Conservation (phyloP, 192 early-diverging fungal species). For the Podila clonocystis region DNA sequence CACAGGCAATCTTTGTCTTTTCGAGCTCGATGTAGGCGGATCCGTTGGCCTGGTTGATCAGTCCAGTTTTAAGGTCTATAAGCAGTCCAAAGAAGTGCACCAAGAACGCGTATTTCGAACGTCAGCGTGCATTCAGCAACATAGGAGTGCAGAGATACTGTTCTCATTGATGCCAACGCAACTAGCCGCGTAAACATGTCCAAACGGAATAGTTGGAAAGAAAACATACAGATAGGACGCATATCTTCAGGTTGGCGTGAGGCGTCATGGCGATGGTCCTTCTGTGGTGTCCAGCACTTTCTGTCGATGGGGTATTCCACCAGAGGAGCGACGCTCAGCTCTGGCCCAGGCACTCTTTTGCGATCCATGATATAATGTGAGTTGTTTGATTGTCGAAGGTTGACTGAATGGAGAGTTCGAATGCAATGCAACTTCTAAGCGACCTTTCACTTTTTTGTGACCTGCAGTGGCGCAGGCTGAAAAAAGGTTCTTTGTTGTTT, state of each 20-base stretch:
- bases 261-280: slow-evolving; percentile 54
- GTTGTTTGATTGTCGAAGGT: background rate
- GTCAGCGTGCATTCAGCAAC: too few relatives aligned
- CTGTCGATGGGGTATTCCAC: slow-evolving; percentile 51
- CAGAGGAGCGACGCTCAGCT: slow-evolving; percentile 58
- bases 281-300: slow-evolving; percentile 33
- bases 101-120: too few relatives aligned
- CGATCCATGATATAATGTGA: slow-evolving; percentile 51
- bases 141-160: too few relatives aligned
- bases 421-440: background rate
- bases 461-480: slow-evolving; percentile 3
- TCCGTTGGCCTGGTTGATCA: slow-evolving; percentile 78
- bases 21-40: slow-evolving; percentile 80
- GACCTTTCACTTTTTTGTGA: background rate
- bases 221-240: slow-evolving; percentile 61
- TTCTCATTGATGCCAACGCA: too few relatives aligned
- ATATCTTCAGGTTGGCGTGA: slow-evolving; percentile 61
- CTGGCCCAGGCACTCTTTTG: slow-evolving; percentile 63
- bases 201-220: background rate
- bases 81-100: too few relatives aligned
- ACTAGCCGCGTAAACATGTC: background rate
- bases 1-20: slow-evolving; percentile 79
- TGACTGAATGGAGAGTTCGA: background rate
- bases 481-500: background rate
- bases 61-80: slow-evolving; percentile 73